Evolutionary conservation across 2,329 filamentous ascomycete genomes (phyloP).

Genomic region (Sphaerulina vaccinii): DNA sequence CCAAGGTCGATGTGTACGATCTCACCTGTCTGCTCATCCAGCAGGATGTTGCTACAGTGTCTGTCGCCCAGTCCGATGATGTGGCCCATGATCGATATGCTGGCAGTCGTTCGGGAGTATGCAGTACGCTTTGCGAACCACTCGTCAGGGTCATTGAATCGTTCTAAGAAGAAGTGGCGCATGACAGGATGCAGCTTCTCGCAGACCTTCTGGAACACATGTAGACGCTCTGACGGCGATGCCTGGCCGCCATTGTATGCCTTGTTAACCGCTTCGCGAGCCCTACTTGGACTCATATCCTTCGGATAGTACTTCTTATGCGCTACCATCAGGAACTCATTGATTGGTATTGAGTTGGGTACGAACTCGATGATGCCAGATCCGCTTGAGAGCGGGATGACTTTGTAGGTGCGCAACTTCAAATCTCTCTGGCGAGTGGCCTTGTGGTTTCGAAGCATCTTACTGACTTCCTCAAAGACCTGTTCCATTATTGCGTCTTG

Average conservation of each 20-base stretch:
- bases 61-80: constrained; percentile 90
- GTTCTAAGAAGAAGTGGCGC: constrained; percentile 95
- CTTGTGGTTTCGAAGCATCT: constrained; percentile 80
- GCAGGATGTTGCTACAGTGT: constrained; percentile 93
- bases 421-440: constrained; percentile 84
- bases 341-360: constrained; percentile 83
- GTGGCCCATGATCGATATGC: constrained; percentile 87
- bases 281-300: constrained; percentile 73
- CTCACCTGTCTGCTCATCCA: constrained; percentile 86
- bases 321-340: constrained; percentile 88
- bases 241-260: constrained; percentile 61
- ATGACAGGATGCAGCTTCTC: constrained; percentile 88
- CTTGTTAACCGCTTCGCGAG: constrained; percentile 74
- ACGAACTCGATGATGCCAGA: constrained; percentile 98
- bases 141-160: constrained; percentile 88
- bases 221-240: constrained; percentile 66
- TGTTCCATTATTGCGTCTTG: constrained; percentile 99
- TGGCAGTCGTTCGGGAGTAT: constrained; percentile 89
- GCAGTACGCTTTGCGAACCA: constrained; percentile 90
- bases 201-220: constrained; percentile 73
- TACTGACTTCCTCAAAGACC: constrained; percentile 94
- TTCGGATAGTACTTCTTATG: constrained; percentile 83
- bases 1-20: constrained; percentile 96
- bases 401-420: constrained; percentile 94
- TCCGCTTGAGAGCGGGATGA: constrained; percentile 78